phyloP scores from a whole-genome alignment of 2,329 filamentous ascomycete species.

The Ophiostoma himal-ulmi region DNA sequence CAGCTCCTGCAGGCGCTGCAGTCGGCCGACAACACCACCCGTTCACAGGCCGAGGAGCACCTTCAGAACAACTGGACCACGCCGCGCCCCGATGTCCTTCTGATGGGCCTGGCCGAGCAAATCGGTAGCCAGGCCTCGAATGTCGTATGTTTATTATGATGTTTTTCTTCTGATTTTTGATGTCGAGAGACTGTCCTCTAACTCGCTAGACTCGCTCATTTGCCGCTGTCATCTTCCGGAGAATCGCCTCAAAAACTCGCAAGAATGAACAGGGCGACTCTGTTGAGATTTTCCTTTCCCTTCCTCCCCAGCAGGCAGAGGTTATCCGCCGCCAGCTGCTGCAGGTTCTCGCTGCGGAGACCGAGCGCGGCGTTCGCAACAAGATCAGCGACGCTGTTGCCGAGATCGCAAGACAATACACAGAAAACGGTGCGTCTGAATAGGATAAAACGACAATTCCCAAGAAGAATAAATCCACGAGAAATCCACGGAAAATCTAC shows the following conservation, averaged over 20 bases:
- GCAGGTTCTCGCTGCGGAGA: conserved; percentile 67
- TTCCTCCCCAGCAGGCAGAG: conserved; percentile 65
- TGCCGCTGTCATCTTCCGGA: conserved; percentile 86
- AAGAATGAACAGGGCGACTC: conserved; percentile 67
- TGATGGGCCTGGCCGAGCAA: conserved; percentile 94
- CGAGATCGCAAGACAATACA: conserved; percentile 90
- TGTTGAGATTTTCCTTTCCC: conserved; percentile 78
- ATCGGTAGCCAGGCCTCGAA: conserved; percentile 70
- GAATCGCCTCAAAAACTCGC: conserved; percentile 82
- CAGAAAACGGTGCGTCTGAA: conserved; percentile 68
- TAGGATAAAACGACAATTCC: background rate
- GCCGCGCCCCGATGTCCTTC: conserved; percentile 72
- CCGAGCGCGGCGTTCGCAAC: conserved; percentile 70
- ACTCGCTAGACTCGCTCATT: conserved; percentile 73
- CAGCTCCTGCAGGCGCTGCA: conserved; percentile 85
- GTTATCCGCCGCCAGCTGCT: conserved; percentile 81
- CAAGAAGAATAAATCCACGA: background rate
- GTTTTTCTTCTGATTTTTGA: background rate
- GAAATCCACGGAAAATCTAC: background rate
- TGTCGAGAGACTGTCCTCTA: background rate
- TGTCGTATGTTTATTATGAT: conserved; percentile 48
- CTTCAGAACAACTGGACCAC: conserved; percentile 85
- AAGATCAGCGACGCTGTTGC: conserved; percentile 98
- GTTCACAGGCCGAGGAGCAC: conserved; percentile 82
- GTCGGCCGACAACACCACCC: conserved; percentile 79